Percentiles rank a stretch among this genome's conserved stretches.
Conservation (phyloP, 129 eudicot genomes). For the Flaveria sonorensis region DNA sequence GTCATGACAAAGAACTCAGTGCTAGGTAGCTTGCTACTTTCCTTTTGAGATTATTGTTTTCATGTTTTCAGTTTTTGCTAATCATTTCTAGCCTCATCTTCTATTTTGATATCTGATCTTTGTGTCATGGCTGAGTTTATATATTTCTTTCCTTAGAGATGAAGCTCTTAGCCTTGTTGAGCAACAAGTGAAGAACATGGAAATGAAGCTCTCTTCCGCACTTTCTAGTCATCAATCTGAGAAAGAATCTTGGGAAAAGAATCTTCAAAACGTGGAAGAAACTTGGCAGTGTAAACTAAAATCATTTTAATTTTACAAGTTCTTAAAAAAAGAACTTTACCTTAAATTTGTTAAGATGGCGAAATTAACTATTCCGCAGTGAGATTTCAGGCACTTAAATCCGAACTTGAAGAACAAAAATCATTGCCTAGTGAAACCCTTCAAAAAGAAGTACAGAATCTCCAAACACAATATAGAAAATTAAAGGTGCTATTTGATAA, state of each 20-base stretch:
- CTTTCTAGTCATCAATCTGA: constrained; percentile 62
- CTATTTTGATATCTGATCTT: constrained; percentile 14
- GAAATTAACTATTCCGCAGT: constrained; percentile 45
- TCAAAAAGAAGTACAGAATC: constrained; percentile 70
- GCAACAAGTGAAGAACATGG: constrained; percentile 68
- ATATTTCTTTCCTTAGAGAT: constrained; percentile 51
- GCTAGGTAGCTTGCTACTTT: constrained; percentile 50
- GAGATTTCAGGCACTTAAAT: constrained; percentile 69
- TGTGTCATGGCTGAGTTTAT: constrained; percentile 6
- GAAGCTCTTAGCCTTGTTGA: constrained; percentile 62
- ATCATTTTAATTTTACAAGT: neutral
- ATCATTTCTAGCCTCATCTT: constrained; percentile 10
- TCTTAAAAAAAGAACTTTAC: neutral
- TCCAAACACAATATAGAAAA: constrained; percentile 59
- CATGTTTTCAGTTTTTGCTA: neutral
- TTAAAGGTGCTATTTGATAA: constrained; percentile 54
- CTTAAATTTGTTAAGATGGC: neutral
- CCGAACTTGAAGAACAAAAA: constrained; percentile 51
- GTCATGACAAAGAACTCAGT: constrained; percentile 63
- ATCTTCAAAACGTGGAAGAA: constrained; percentile 89
- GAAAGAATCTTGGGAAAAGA: constrained; percentile 74
- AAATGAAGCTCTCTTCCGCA: constrained; percentile 68
- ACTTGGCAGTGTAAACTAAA: constrained; percentile 77
- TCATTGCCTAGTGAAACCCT: constrained; percentile 51
- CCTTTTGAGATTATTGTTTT: constrained; percentile 13